Evolutionary conservation across 176 grass and related monocot species (phyloP).

Genomic region (Musa acuminata): DNA sequence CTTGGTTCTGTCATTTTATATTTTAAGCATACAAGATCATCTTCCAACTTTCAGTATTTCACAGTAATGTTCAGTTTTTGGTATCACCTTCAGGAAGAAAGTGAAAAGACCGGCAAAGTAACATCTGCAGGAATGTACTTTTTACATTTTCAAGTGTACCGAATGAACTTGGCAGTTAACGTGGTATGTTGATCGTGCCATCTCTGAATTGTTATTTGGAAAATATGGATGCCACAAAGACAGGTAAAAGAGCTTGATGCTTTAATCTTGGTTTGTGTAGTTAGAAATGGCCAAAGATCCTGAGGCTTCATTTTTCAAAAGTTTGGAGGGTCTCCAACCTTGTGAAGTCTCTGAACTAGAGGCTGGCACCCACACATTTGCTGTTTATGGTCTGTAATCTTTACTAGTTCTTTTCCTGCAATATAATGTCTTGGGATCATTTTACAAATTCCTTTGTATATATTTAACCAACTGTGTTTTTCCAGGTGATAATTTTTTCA

Average conservation of each 20-base stretch:
- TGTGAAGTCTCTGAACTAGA: not conserved
- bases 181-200: not conserved
- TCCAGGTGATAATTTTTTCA: conserved; percentile 94
- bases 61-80: conserved; percentile 6
- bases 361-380: not conserved
- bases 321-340: conserved; percentile 71
- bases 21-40: not conserved
- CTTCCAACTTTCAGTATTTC: not conserved
- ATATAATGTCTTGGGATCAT: conserved; percentile 8
- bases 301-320: conserved; percentile 64
- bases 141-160: conserved; percentile 98
- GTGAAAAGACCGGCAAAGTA: conserved; percentile 81
- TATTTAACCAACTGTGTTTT: conserved; percentile 1
- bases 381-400: not conserved
- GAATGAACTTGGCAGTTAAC: conserved; percentile 57
- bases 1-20: not conserved
- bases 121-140: conserved; percentile 98
- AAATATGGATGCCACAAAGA: not conserved
- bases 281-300: conserved; percentile 97
- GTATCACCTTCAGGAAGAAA: conserved; percentile 67
- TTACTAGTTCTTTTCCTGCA: conserved; percentile 44
- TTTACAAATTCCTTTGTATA: conserved; percentile 17
- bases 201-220: not conserved
- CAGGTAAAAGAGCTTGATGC: not conserved
- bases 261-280: conserved; percentile 24